Conservation (phyloP, 2,329 filamentous ascomycete genomes). For the Beauveria medogensis region DNA sequence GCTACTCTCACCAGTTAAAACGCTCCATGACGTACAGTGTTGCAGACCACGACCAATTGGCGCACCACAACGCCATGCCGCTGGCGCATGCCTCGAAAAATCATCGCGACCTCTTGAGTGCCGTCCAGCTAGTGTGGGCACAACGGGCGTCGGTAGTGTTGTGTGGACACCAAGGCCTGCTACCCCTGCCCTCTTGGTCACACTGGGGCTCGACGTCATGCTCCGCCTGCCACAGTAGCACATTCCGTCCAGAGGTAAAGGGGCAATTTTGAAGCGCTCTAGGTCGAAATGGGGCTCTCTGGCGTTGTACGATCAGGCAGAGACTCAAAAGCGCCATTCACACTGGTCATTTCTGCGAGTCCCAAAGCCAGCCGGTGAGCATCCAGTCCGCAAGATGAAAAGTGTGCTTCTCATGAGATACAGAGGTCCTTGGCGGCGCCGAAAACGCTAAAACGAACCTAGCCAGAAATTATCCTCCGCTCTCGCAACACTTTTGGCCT, state of each 20-base stretch:
- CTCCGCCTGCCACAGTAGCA: constrained; percentile 2
- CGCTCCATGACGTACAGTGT: background rate
- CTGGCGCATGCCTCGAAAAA: background rate
- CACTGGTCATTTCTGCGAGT: background rate
- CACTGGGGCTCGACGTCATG: constrained; percentile 12
- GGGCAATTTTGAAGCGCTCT: background rate
- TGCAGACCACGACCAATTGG: constrained; percentile 2
- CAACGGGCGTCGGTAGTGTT: constrained; percentile 10
- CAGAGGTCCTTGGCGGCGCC: background rate
- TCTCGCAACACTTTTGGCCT: background rate
- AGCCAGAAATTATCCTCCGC: background rate
- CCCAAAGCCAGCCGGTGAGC: background rate
- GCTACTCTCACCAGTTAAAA: background rate
- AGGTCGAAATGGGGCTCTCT: background rate
- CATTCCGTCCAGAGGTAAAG: background rate
- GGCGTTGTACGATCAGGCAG: background rate
- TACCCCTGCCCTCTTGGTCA: constrained; percentile 9
- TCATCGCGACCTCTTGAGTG: background rate
- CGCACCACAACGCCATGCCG: background rate
- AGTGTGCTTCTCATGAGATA: background rate
- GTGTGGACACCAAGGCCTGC: background rate
- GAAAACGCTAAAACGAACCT: constrained; percentile 4
- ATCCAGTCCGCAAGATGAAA: background rate
- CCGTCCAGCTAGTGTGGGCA: constrained; percentile 8
- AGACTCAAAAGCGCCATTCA: background rate